These are phyloP conservation scores for Suillus bovinus DNA, from an alignment of 768 basidiomycete species.

Conservation along the genomic window DNA sequence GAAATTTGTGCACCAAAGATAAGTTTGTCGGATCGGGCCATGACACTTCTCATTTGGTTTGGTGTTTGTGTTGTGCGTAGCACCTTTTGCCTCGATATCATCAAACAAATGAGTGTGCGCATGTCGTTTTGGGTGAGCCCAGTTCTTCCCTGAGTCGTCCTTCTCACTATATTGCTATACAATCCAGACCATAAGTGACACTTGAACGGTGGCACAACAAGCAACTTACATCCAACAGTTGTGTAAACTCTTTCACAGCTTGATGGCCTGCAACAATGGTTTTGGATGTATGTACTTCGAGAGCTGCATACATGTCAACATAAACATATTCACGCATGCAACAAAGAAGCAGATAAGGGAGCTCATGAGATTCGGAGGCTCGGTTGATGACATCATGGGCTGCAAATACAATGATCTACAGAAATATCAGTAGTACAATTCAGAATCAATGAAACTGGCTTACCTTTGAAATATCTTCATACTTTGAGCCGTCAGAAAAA, in stretches of 20 bases:
- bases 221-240: slow-evolving; percentile 22
- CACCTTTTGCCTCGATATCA: slow-evolving; percentile 35
- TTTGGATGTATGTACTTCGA: slow-evolving; percentile 33
- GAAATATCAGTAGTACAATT: neutral
- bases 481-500: slow-evolving; percentile 38
- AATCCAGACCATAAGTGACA: neutral
- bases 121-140: slow-evolving; percentile 37
- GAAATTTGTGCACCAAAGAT: slow-evolving; percentile 33
- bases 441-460: neutral
- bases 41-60: slow-evolving; percentile 35
- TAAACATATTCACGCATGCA: slow-evolving; percentile 33
- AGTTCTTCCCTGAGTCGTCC: slow-evolving; percentile 19
- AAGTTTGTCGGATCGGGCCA: slow-evolving; percentile 25
- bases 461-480: slow-evolving; percentile 39
- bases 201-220: neutral
- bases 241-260: slow-evolving; percentile 21
- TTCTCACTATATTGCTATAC: slow-evolving; percentile 1
- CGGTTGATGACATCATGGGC: slow-evolving; percentile 24
- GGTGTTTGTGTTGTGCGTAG: slow-evolving; percentile 31
- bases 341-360: slow-evolving; percentile 28
- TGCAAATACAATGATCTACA: slow-evolving; percentile 32
- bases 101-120: slow-evolving; percentile 30
- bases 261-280: slow-evolving; percentile 24
- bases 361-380: neutral
- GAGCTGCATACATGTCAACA: slow-evolving; percentile 29